Evolutionary conservation across 805 yeast genomes (phyloP), one percentile per base, ranked within the genome.

Genomic region (Huiozyma naganishii): DNA sequence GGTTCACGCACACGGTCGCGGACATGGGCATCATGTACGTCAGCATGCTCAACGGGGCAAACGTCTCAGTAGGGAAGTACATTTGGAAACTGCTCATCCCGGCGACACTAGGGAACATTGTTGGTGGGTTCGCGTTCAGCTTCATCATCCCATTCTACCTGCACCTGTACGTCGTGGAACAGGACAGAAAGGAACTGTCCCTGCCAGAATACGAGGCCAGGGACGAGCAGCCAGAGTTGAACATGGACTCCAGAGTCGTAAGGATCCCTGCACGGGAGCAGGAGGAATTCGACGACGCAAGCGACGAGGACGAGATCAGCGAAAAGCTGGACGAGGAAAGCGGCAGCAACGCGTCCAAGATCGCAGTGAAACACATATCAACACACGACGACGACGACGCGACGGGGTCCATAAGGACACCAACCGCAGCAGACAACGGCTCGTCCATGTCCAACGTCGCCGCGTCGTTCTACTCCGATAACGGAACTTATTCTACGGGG

Each of bases 221-320:
- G 52, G 94, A 84, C 61, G 92, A 84, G 59, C 90, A 82, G 51
- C 92, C 94, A 4, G 83, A 81, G 53, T 63, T 82, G 47, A 79
- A 79, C 52, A 71, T 76, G 67, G 94, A 84, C 59, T 82, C 90
- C 5, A 73, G 92, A 65, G 90, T 84, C 8, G 83, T 83, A 2
- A 71, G 84, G 46, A 66, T 72, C 7, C 48, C 64, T 34, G 46
- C 64, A 0, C 29, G 27, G 23, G 46, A 42, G 29, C 28, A 30
- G 27, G 36, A 37, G 34, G 45, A 49, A 36, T 48, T 45, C 38
- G 43, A 37, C 12, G 45, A 43, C n/a, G 37, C 23, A 6, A 43
- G 41, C 12, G 42, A 37, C 13, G 44, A 38, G 23, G 45, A 48
- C 28, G 23, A 17, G 23, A 17, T 17, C 23, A 44, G 44, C 29